Percentiles rank a stretch among this genome's conserved stretches.
Evolutionary conservation across 2,329 filamentous ascomycete genomes (phyloP).

Genomic region (Moelleriella libera): DNA sequence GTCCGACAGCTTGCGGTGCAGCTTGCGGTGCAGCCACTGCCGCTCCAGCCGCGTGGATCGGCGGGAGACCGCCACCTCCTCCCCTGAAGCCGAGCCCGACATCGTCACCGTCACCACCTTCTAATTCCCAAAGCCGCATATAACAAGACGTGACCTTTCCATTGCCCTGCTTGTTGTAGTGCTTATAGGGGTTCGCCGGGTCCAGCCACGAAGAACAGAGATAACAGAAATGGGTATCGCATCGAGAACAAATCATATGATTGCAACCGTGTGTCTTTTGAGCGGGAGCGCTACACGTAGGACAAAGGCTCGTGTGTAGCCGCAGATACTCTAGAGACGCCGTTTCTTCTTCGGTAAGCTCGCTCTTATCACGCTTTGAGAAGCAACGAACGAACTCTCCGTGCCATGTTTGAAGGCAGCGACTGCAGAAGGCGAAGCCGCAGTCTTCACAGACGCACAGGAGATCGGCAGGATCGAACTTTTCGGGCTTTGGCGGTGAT

Average conservation of each 20-base stretch:
- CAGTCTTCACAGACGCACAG: conserved; percentile 83
- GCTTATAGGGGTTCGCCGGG: conserved; percentile 67
- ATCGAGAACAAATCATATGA: conserved; percentile 89
- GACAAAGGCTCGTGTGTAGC: conserved; percentile 72
- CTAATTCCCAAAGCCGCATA: conserved; percentile 79
- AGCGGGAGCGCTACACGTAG: conserved; percentile 69
- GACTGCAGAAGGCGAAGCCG: conserved; percentile 70
- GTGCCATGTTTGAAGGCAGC: conserved; percentile 71
- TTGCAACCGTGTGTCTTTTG: conserved; percentile 94
- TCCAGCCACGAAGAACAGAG: conserved; percentile 81
- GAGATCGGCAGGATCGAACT: conserved; percentile 42
- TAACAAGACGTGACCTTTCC: conserved; percentile 53
- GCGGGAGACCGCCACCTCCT: conserved; percentile 11
- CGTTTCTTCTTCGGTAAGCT: conserved; percentile 72
- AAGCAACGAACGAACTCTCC: conserved; percentile 64
- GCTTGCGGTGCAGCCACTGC: background rate
- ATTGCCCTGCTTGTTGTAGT: conserved; percentile 59
- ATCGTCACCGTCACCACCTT: conserved; percentile 58
- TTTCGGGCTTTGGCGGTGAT: conserved; percentile 2
- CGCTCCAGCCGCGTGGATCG: background rate
- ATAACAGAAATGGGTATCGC: conserved; percentile 89
- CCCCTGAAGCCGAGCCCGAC: conserved; percentile 31
- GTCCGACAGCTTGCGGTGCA: background rate
- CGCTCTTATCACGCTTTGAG: conserved; percentile 49
- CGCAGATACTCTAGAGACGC: conserved; percentile 75